Evolutionary conservation across 2,329 filamentous ascomycete species (phyloP), one percentile per base, ranked within the genome.

Genomic region (Colletotrichum karsti): DNA sequence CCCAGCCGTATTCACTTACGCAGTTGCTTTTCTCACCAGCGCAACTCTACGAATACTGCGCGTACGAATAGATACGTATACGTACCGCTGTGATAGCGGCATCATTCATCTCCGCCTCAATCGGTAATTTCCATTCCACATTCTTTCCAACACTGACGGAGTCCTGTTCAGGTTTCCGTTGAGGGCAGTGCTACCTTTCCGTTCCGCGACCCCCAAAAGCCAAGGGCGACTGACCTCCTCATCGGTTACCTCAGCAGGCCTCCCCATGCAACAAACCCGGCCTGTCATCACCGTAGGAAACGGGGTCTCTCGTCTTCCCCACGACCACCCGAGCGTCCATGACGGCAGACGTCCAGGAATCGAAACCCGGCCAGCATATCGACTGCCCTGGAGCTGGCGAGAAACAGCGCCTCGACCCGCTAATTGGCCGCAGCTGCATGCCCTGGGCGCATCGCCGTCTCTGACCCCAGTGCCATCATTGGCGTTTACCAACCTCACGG

Each of bases 391-490:
- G 55, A 30, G 22, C 46, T 20, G 7, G 46, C 55, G 33, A 35
- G 60, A 64, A 68, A 54, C 60, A 68, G 61, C 39, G 60, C 61
- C 65, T 48, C 61, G 65, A 64, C 65, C 65, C 65, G 65, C 65
- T 59, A 65, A 64, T 58, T 58, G 60, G 60, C 65, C 65, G 65
- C 65, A 68, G 65, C 65, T 18, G 24, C 60, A 30, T n/a, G n/a
- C n/a, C 41, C 13, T 46, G 20, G 53, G 20, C 53, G 64, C 54
- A 50, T 57, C 59, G 59, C 50, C 42, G 22, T 57, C 50, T 35
- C 35, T 41, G 20, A 42, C 53, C 51, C 46, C 26, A 7, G 30
- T 35, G 30, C 13, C 30, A 33, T 33, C 30, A 9, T 33, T 33
- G 30, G 30, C 30, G 44, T 44, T 30, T 7, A 58, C 44, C 50